These are phyloP conservation scores for Salvia miltiorrhiza DNA, from an alignment of 257 asterid genomes.

Conservation along the genomic window DNA sequence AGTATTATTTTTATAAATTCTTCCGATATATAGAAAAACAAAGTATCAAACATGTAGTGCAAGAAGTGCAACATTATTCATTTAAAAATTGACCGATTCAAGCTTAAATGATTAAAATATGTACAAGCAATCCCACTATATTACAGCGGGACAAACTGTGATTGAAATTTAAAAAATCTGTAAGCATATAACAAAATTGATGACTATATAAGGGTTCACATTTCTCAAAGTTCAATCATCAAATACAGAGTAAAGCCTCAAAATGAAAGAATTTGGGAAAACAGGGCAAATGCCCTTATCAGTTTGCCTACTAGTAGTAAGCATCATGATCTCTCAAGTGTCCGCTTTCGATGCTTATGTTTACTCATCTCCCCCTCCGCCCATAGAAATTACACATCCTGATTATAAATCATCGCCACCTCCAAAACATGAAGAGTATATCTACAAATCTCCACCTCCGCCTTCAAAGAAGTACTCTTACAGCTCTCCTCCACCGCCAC, in stretches of 20 bases:
- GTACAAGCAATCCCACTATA: background rate
- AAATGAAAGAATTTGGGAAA: background rate
- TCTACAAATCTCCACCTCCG: background rate
- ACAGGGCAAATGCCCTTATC: background rate
- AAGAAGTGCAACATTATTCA: background rate
- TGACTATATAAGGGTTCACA: background rate
- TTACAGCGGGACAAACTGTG: background rate
- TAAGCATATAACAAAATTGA: background rate
- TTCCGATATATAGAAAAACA: too few species aligned
- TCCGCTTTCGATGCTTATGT: background rate
- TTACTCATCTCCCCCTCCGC: background rate
- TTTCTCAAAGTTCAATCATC: background rate
- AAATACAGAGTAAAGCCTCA: background rate
- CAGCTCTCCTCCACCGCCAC: too few species aligned
- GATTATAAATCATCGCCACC: background rate
- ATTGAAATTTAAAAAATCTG: background rate
- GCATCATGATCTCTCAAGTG: background rate
- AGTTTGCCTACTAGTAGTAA: background rate
- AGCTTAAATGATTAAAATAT: background rate
- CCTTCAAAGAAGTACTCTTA: background rate
- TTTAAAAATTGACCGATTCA: background rate
- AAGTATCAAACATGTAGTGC: too few species aligned
- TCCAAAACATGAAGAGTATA: background rate
- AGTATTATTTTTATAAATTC: too few species aligned
- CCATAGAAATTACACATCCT: too few species aligned